Evolutionary conservation across 164 flowering plant genomes (phyloP), one percentile per base, ranked within the genome.

Genomic region (grape (Vitis vinifera)): DNA sequence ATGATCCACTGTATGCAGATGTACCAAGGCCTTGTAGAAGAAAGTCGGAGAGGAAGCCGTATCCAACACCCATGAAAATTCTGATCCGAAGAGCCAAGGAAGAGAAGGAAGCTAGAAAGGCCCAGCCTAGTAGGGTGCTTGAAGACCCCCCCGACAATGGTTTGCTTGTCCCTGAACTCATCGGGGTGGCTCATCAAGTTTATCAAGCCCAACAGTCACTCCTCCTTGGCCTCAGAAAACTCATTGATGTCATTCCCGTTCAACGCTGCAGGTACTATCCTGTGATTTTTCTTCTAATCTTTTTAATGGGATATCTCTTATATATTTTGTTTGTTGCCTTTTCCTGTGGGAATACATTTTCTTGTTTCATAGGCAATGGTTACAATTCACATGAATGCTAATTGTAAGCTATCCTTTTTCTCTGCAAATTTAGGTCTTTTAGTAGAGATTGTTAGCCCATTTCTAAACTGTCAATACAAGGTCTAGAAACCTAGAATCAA

Each of bases 31-130:
- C 88, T 47, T 65, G 47, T 0, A 73, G 67, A 50, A 79, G 51
- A n/a, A 86, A 85, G 75, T 77, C 85, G 3, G 85, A 86, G 78
- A 77, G 93, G 68, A 91, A 91, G 67, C 91, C 94, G 0, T 91
- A 83, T 58, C 83, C 81, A 9, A 89, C 97, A 1, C 87, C 91
- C n/a, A 81, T 91, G 90, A 89, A 87, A 59, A 67, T 78, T 12
- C 61, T 91, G 74, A 84, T 91, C 47, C 75, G 73, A 59, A 85
- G 84, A 59, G 94, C 94, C 0, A 88, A 84, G 62, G 77, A 76
- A 72, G 87, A 86, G 78, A 85, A 64, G 66, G 78, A 80, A 68
- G 76, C 76, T 2, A 73, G 89, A 67, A 87, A 77, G 74, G 76
- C 71, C 5, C 78, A 81, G 31, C 97, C 89, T 5, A 82, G 84